These are phyloP conservation scores for Phytophthora hibernalis DNA, from an alignment of 352 stramenopile species.

Conservation along the genomic window DNA sequence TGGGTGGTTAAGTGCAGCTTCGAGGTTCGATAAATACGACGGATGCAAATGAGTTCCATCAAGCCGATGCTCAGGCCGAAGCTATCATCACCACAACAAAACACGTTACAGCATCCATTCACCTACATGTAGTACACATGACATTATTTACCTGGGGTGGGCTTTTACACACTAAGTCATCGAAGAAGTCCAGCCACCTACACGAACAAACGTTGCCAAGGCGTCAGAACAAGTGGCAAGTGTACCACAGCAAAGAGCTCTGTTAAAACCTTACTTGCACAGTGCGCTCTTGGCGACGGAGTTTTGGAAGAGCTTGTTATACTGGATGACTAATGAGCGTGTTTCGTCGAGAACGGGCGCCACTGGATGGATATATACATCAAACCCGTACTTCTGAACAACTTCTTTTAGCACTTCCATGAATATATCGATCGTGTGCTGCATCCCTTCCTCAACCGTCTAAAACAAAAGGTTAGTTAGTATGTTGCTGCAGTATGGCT, in stretches of 20 bases:
- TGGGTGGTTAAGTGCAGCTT: constrained; percentile 36
- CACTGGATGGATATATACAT: constrained; percentile 87
- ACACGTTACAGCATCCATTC: background rate
- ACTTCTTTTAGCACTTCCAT: constrained; percentile 67
- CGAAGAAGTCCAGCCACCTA: constrained; percentile 92
- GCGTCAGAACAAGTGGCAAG: background rate
- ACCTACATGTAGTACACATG: background rate
- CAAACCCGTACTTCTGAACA: constrained; percentile 65
- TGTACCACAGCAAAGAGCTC: background rate
- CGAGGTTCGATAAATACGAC: constrained; percentile 62
- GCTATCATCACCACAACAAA: constrained; percentile 28
- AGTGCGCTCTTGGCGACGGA: constrained; percentile 47
- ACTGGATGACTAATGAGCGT: constrained; percentile 79
- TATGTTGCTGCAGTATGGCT: background rate
- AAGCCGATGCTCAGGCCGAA: constrained; percentile 59
- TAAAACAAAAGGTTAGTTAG: constrained; percentile 21
- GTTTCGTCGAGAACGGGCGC: constrained; percentile 92
- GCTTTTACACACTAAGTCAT: constrained; percentile 63
- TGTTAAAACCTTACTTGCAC: constrained; percentile 42
- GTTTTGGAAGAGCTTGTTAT: constrained; percentile 78
- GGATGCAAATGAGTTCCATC: constrained; percentile 91
- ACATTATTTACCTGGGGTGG: constrained; percentile 50
- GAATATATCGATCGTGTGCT: constrained; percentile 82
- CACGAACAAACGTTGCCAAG: background rate
- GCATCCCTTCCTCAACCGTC: constrained; percentile 83